These are phyloP conservation scores for Ceratocystiopsis sp. DNA, from an alignment of 2,329 filamentous ascomycete species.

Conservation along the genomic window DNA sequence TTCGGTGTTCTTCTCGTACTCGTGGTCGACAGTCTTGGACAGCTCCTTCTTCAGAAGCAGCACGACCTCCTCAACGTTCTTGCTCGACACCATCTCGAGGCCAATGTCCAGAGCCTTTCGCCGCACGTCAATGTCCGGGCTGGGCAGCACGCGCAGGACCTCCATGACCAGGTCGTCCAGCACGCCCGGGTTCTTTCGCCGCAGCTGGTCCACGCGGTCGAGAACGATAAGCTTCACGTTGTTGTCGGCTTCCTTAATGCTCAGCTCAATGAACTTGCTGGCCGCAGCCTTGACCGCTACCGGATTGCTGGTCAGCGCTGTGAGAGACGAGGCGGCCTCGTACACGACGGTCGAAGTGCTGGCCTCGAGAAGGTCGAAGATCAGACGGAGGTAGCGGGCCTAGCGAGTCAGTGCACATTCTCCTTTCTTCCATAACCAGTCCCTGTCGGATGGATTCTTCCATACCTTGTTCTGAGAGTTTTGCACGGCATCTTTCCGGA, in stretches of 20 bases:
- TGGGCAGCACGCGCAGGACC: constrained; percentile 83
- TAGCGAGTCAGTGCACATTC: constrained; percentile 19
- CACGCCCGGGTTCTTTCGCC: constrained; percentile 60
- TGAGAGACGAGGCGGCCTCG: constrained; percentile 89
- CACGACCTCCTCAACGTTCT: constrained; percentile 96
- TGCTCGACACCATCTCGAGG: constrained; percentile 95
- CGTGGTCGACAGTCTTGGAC: constrained; percentile 91
- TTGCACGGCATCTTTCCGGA: constrained; percentile 89
- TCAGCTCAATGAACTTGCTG: constrained; percentile 87
- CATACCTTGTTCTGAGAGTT: constrained; percentile 84
- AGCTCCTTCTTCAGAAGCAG: constrained; percentile 94
- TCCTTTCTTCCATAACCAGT: not conserved
- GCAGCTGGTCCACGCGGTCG: constrained; percentile 65
- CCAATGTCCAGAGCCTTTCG: constrained; percentile 81
- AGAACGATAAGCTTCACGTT: constrained; percentile 98
- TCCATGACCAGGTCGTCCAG: constrained; percentile 95
- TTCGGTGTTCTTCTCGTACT: constrained; percentile 95
- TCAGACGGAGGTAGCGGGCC: constrained; percentile 81
- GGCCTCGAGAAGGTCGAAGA: constrained; percentile 91
- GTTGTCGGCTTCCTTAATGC: constrained; percentile 96
- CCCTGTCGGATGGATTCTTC: not conserved
- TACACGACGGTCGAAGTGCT: constrained; percentile 90
- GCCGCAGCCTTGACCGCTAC: constrained; percentile 96
- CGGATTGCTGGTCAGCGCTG: constrained; percentile 84
- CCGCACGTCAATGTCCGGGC: constrained; percentile 88